These are phyloP conservation scores for Artemisia annua DNA, from an alignment of 129 eudicot species.

Conservation along the genomic window DNA sequence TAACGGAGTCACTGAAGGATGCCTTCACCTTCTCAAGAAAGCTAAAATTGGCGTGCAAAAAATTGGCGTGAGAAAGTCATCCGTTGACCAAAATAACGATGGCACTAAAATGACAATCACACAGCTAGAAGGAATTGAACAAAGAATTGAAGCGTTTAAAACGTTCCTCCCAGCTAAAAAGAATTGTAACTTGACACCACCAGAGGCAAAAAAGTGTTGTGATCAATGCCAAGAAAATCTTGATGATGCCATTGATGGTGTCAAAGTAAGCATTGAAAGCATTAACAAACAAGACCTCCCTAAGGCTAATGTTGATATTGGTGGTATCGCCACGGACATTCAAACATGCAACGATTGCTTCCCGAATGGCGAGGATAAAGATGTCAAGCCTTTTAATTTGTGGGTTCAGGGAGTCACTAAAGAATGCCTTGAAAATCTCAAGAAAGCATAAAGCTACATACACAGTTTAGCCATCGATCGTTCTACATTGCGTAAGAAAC, in stretches of 20 bases:
- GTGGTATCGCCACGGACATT: background rate
- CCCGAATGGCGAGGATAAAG: constrained; percentile 8
- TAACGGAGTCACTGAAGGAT: constrained; percentile 23
- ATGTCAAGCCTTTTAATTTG: constrained; percentile 23
- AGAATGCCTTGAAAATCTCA: constrained; percentile 23
- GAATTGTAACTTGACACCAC: background rate
- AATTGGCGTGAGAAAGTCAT: constrained; percentile 14
- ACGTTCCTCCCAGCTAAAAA: background rate
- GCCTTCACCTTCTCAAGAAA: constrained; percentile 17
- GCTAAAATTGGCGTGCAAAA: background rate
- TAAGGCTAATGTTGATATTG: constrained; percentile 1
- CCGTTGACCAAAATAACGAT: background rate
- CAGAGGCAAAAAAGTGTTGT: background rate
- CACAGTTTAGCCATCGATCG: background rate
- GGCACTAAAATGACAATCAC: background rate
- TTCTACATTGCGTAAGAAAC: background rate
- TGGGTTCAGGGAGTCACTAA: constrained; percentile 34
- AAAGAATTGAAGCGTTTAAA: background rate
- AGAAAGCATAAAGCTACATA: constrained; percentile 6
- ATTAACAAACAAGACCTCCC: background rate
- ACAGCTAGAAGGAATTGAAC: background rate
- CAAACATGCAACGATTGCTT: background rate
- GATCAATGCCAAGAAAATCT: background rate
- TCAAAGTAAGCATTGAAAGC: constrained; percentile 2
- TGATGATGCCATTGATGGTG: background rate